Evolutionary conservation across 2,329 filamentous ascomycete species (phyloP).

Genomic region (Stylonectria norvegica): DNA sequence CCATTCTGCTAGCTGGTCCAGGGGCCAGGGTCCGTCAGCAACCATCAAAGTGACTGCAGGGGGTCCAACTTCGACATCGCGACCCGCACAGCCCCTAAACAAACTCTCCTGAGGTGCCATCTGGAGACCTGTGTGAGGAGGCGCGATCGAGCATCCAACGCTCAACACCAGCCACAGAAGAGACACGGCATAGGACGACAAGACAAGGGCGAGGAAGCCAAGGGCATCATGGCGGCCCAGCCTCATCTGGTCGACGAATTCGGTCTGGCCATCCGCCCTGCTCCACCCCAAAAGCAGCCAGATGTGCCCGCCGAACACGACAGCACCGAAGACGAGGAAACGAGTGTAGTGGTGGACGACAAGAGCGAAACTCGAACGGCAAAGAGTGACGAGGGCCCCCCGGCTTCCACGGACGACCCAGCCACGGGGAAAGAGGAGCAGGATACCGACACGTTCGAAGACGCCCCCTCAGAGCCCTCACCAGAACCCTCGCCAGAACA

Average conservation of each 20-base stretch:
- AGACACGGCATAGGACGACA: too few relatives aligned
- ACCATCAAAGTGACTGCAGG: too few relatives aligned
- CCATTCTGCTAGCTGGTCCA: not conserved
- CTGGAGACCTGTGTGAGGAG: too few relatives aligned
- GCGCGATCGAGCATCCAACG: too few relatives aligned
- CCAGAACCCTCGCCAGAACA: slow-evolving; percentile 4
- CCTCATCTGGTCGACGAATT: slow-evolving; percentile 63
- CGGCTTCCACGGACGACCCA: slow-evolving; percentile 3
- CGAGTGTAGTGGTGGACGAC: slow-evolving; percentile 5
- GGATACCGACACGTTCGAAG: slow-evolving; percentile 37
- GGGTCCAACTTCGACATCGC: slow-evolving; percentile 23
- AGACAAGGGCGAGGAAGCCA: not conserved
- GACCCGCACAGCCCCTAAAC: slow-evolving; percentile 19
- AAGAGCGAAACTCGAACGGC: slow-evolving; percentile 2
- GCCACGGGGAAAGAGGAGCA: slow-evolving; percentile 28
- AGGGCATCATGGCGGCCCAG: slow-evolving; percentile 23
- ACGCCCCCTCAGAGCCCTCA: slow-evolving; percentile 33
- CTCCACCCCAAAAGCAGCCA: slow-evolving; percentile 32
- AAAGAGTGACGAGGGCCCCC: slow-evolving; percentile 6
- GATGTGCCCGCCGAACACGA: slow-evolving; percentile 17
- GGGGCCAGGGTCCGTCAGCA: slow-evolving; percentile 22
- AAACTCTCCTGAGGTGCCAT: too few relatives aligned
- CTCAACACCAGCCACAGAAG: too few relatives aligned
- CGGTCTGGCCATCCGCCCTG: slow-evolving; percentile 61
- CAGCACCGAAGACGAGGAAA: slow-evolving; percentile 7